These are phyloP conservation scores for Epichloe brachyelytri DNA, from an alignment of 2,329 filamentous ascomycete species.

Conservation along the genomic window DNA sequence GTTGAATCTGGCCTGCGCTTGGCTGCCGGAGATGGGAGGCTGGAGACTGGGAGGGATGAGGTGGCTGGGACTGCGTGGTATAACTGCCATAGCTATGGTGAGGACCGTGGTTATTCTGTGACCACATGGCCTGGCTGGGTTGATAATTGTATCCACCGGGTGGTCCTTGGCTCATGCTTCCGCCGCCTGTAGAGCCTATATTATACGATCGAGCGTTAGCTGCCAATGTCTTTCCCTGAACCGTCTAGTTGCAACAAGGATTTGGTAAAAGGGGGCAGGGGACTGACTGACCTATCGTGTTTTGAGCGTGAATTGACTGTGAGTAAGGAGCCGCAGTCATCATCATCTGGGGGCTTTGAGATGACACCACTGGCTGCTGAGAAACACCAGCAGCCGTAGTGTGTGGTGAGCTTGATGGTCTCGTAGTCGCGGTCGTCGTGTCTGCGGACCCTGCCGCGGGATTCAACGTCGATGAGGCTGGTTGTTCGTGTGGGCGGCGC, in stretches of 20 bases:
- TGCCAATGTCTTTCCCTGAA: not conserved
- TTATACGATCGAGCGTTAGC: not conserved
- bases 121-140: constrained; percentile 48
- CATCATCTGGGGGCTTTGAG: constrained; percentile 54
- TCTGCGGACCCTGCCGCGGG: constrained; percentile 34
- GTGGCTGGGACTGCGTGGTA: constrained; percentile 38
- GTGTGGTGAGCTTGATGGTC: constrained; percentile 46
- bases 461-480: constrained; percentile 34
- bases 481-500: constrained; percentile 70
- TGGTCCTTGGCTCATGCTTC: constrained; percentile 36
- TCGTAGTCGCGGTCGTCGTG: constrained; percentile 33
- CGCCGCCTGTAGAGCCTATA: constrained; percentile 37
- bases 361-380: constrained; percentile 44
- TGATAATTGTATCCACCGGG: constrained; percentile 54
- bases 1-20: constrained; percentile 42
- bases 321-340: constrained; percentile 55
- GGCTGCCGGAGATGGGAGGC: constrained; percentile 49
- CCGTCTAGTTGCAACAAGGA: no score
- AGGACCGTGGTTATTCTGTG: constrained; percentile 51
- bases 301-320: constrained; percentile 58
- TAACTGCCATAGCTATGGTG: constrained; percentile 42
- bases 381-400: constrained; percentile 39
- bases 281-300: constrained; percentile 55
- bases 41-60: constrained; percentile 39
- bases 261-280: not conserved